phyloP scores from a whole-genome alignment of 257 asterid species.

The Gentiana straminea region DNA sequence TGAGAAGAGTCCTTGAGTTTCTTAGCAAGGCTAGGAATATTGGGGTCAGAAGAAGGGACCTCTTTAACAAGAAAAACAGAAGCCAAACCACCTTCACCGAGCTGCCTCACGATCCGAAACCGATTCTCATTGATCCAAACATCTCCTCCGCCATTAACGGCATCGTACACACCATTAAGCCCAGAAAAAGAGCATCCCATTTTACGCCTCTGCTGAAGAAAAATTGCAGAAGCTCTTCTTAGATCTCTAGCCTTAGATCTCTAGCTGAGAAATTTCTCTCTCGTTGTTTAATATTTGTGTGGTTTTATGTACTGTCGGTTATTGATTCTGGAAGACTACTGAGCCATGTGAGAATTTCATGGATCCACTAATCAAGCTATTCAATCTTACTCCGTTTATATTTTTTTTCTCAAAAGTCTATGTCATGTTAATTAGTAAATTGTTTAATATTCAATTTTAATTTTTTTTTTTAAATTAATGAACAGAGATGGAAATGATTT shows the following conservation, averaged over 20 bases:
- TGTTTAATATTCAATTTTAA: too few relatives aligned
- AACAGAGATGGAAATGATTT: too few relatives aligned
- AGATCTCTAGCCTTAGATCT: conserved; percentile 17
- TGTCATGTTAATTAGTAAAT: too few relatives aligned
- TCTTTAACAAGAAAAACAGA: conserved; percentile 88
- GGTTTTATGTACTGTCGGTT: too few relatives aligned
- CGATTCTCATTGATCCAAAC: conserved; percentile 99
- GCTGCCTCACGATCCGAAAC: conserved; percentile 76
- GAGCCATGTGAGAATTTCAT: too few relatives aligned
- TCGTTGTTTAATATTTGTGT: too few relatives aligned
- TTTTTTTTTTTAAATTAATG: too few relatives aligned
- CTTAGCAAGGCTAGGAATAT: conserved; percentile 53
- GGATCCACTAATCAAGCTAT: too few relatives aligned
- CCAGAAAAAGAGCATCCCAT: conserved; percentile 99
- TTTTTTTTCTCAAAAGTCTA: too few relatives aligned
- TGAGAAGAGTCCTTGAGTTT: conserved; percentile 79
- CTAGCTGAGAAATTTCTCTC: background rate
- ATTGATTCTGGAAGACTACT: too few relatives aligned
- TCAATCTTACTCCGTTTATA: too few relatives aligned
- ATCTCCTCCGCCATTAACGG: conserved; percentile 78
- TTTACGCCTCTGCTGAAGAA: conserved; percentile 1
- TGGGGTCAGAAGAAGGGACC: conserved; percentile 61
- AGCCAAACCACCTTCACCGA: conserved; percentile 96
- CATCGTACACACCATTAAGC: conserved; percentile 74
- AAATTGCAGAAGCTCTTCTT: conserved; percentile 6